phyloP scores from a whole-genome alignment of 2,329 filamentous ascomycete genomes.

The Curvularia eragrostidis region DNA sequence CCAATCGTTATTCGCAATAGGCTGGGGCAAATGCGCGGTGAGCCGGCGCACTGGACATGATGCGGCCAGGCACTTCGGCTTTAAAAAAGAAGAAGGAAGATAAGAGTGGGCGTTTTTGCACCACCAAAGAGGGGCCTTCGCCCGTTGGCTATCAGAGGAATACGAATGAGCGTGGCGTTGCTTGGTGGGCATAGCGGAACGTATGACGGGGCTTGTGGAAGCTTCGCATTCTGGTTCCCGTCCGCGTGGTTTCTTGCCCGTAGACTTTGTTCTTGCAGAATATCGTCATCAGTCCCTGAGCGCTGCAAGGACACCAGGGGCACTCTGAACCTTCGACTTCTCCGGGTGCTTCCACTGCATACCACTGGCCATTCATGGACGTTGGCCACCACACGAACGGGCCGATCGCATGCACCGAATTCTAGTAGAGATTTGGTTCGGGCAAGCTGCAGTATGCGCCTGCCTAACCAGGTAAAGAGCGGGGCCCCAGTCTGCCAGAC shows the following conservation, averaged over 20 bases:
- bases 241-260: slow-evolving; percentile 9
- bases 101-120: slow-evolving; percentile 1
- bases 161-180: slow-evolving; percentile 9
- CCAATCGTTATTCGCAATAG: not conserved
- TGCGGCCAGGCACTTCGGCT: not conserved
- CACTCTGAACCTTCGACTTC: too few species aligned
- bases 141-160: slow-evolving; percentile 6
- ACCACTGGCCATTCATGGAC: not conserved
- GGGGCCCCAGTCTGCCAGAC: slow-evolving; percentile 4
- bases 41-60: slow-evolving; percentile 6
- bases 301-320: not conserved
- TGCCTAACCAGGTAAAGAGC: slow-evolving; percentile 25
- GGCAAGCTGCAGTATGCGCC: slow-evolving; percentile 8
- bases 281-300: slow-evolving; percentile 7
- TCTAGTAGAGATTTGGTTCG: slow-evolving; percentile 1
- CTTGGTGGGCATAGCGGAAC: slow-evolving; percentile 17
- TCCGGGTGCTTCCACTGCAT: not conserved
- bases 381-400: not conserved
- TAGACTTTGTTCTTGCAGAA: not conserved
- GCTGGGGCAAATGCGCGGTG: not conserved
- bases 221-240: slow-evolving; percentile 26
- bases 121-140: slow-evolving; percentile 2
- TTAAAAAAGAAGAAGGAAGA: not conserved
- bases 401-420: not conserved
- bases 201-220: slow-evolving; percentile 28